A percentile compares a stretch with the other conserved stretches of the same genome.
Evolutionary conservation across 768 basidiomycete genomes (phyloP).

Genomic region (Chlorophyllum brunneum): DNA sequence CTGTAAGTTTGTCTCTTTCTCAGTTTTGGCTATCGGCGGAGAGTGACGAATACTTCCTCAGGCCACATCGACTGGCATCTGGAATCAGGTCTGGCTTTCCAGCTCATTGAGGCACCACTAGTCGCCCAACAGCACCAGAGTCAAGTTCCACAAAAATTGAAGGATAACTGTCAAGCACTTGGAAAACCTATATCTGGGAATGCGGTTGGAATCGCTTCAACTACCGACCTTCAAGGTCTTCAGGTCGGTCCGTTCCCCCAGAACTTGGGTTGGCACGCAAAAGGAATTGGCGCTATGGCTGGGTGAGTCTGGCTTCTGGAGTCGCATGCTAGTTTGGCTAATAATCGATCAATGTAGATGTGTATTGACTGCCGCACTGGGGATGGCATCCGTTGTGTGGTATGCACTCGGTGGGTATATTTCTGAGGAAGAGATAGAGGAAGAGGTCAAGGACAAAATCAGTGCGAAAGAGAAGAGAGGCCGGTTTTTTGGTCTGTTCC

Average conservation of each 20-base stretch:
- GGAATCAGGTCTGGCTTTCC: slow-evolving; percentile 77
- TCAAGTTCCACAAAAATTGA: slow-evolving; percentile 52
- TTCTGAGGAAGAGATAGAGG: slow-evolving; percentile 79
- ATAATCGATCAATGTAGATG: slow-evolving; percentile 42
- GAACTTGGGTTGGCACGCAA: slow-evolving; percentile 65
- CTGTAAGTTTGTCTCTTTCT: slow-evolving; percentile 40
- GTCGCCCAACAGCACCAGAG: slow-evolving; percentile 52
- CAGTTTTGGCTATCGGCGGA: neutral
- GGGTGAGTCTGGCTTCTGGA: slow-evolving; percentile 39
- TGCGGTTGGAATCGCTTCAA: slow-evolving; percentile 74
- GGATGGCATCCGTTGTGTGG: slow-evolving; percentile 82
- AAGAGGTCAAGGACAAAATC: slow-evolving; percentile 53
- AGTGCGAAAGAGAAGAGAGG: slow-evolving; percentile 54
- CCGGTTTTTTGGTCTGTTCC: slow-evolving; percentile 34
- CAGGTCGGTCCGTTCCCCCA: slow-evolving; percentile 71
- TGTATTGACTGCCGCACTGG: slow-evolving; percentile 78
- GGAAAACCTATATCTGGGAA: slow-evolving; percentile 69
- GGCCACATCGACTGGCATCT: slow-evolving; percentile 89
- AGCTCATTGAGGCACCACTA: slow-evolving; percentile 81
- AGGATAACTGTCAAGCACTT: slow-evolving; percentile 69
- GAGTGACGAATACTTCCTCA: slow-evolving; percentile 21
- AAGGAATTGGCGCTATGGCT: slow-evolving; percentile 73
- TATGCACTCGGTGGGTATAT: slow-evolving; percentile 74
- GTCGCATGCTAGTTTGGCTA: slow-evolving; percentile 13
- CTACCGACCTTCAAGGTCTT: slow-evolving; percentile 66